These are phyloP conservation scores for Nakaseomyces sp. DNA, from an alignment of 1,139 yeast genomes.

Conservation along the genomic window DNA sequence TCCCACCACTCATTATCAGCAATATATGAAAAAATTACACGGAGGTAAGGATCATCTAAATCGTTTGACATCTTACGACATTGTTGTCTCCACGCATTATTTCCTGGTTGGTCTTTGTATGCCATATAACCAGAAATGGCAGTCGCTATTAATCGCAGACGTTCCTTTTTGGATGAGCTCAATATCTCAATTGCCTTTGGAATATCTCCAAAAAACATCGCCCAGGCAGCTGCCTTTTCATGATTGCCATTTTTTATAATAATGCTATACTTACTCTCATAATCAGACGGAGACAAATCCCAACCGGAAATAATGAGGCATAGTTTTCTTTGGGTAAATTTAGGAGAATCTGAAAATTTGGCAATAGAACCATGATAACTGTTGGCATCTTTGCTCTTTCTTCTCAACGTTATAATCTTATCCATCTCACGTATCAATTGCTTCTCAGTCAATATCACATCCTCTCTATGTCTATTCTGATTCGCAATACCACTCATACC, in stretches of 20 bases:
- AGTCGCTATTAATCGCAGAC: constrained; percentile 73
- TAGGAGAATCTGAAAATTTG: constrained; percentile 32
- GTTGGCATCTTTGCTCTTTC: constrained; percentile 19
- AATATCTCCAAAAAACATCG: constrained; percentile 87
- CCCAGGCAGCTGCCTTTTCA: constrained; percentile 97
- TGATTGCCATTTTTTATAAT: constrained; percentile 52
- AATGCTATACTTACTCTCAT: constrained; percentile 57
- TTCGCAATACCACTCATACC: constrained; percentile 57
- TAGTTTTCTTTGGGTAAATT: constrained; percentile 57
- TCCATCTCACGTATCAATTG: constrained; percentile 40
- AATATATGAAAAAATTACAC: constrained; percentile 88
- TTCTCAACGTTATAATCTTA: constrained; percentile 30
- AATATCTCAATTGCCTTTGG: constrained; percentile 69
- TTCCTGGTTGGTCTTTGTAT: constrained; percentile 49
- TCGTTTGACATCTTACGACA: constrained; percentile 83
- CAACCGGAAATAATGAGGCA: constrained; percentile 87
- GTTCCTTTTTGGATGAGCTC: constrained; percentile 36
- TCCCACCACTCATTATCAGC: constrained; percentile 97
- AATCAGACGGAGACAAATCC: constrained; percentile 71
- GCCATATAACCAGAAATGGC: constrained; percentile 92
- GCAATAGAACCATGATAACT: constrained; percentile 17
- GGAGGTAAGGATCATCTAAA: constrained; percentile 75
- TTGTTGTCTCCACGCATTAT: constrained; percentile 88
- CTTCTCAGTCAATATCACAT: constrained; percentile 35
- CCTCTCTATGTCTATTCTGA: constrained; percentile 42